These are phyloP conservation scores for Fusarium xylarioides DNA, from an alignment of 2,329 filamentous ascomycete species.

Conservation along the genomic window DNA sequence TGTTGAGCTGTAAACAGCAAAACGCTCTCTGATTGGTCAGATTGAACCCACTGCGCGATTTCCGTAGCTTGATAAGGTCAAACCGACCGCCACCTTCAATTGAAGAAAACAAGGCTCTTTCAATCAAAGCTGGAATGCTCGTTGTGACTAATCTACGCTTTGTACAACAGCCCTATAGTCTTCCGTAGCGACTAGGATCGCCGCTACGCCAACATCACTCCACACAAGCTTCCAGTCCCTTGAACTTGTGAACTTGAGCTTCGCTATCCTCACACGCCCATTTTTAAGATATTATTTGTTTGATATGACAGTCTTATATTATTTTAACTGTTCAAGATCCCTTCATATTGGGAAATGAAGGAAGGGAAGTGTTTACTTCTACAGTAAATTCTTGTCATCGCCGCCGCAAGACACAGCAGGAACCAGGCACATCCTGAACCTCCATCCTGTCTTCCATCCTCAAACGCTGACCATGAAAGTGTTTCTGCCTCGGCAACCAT, in stretches of 20 bases:
- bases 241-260: background rate
- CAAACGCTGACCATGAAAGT: background rate
- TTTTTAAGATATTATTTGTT: background rate
- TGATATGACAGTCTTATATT: background rate
- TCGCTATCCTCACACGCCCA: background rate
- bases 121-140: too few species aligned
- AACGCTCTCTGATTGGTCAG: too few species aligned
- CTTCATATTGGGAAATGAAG: background rate
- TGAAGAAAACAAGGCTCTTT: too few species aligned
- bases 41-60: too few species aligned
- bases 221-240: constrained; percentile 3
- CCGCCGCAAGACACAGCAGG: background rate
- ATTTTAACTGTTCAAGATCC: background rate
- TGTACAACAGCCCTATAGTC: too few species aligned
- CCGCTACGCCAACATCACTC: constrained; percentile 9
- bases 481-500: background rate
- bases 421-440: background rate
- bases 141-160: too few species aligned
- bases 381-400: background rate
- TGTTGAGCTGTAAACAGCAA: too few species aligned
- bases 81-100: too few species aligned
- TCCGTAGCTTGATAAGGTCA: too few species aligned
- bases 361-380: background rate
- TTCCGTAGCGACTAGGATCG: constrained; percentile 23
- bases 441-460: background rate